Base-by-base conservation (phyloP, 2,329 filamentous ascomycete genomes). In the Beauveria australis region DNA sequence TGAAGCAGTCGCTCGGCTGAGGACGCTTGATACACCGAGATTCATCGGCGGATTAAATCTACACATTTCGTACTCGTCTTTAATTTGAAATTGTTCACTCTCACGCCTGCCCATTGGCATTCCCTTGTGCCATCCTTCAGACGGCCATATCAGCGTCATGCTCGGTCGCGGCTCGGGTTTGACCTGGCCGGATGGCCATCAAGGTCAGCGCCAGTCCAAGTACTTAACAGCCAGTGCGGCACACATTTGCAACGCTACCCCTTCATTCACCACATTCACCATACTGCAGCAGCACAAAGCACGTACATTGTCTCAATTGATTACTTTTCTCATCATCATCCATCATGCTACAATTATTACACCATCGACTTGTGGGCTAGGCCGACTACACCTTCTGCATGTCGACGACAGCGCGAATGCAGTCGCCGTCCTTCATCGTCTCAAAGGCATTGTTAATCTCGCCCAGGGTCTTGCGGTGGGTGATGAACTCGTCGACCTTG, bases 401-500 rank as follows among this genome's bases (percentile, higher is more conserved):
- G 68, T 83, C 85, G 59, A 97, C 89, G 10, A 97, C 94, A 67
- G 91, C 96, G 66, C 94, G 90, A 71, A 99, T 97, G 78, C 94
- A 99, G 76, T 97, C 92, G 62, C 94, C 94, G 63, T 86, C 83
- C 82, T 97, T 95, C 94, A 99, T 99, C 68, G 89, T 86, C 66
- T 91, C 85, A 71, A 96, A 99, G 22, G 92, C 93, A 56, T 82
- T 79, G 81, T 97, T 97, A 76, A 99, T 96, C 70, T 89, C 85
- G 63, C 79, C 78, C 49, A 99, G 80, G 4, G 82, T 83, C 79
- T 96, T 91, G 68, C 92, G 87, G 80, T 99, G 94, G 37, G 94
- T 99, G 79, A 99, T 97, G 81, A 97, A 97, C 80, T 99, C 94
- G 73, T 97, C 93, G 51, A 97, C 94, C 87, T 97, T 97, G 72